A percentile compares a stretch with the other conserved stretches of the same genome.
Conservation (phyloP, 2,329 filamentous ascomycete genomes). For the Geosmithia putterillii region DNA sequence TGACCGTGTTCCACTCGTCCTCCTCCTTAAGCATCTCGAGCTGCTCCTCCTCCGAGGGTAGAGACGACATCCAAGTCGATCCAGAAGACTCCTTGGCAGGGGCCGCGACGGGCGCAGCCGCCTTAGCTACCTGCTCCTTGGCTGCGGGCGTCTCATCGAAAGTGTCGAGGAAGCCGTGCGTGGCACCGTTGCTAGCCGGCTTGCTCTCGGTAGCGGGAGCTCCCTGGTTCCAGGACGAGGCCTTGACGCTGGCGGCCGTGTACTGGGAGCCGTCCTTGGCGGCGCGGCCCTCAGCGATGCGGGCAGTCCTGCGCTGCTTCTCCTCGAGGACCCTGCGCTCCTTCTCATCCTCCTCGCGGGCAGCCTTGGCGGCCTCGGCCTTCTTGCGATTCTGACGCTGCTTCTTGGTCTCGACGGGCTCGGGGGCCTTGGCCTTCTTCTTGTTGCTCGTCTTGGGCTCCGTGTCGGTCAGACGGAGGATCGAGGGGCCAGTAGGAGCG, state of each 20-base stretch:
- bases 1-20: conserved; percentile 50
- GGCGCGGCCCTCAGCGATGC: conserved; percentile 69
- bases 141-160: conserved; percentile 25
- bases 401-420: conserved; percentile 79
- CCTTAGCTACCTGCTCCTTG: conserved; percentile 5
- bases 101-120: conserved; percentile 17
- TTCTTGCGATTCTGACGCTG: conserved; percentile 88
- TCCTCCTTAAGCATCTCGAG: conserved; percentile 41
- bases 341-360: conserved; percentile 66
- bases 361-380: conserved; percentile 65
- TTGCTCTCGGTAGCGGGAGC: conserved; percentile 11
- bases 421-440: conserved; percentile 48
- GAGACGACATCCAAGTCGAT: conserved; percentile 32
- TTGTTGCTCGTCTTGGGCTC: conserved; percentile 43
- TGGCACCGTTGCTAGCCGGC: conserved; percentile 13
- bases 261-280: conserved; percentile 67
- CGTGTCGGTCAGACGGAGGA: conserved; percentile 65
- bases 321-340: conserved; percentile 66
- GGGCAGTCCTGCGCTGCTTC: conserved; percentile 70
- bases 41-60: conserved; percentile 52
- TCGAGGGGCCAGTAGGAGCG: conserved; percentile 51
- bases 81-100: conserved; percentile 13
- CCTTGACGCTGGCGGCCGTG: conserved; percentile 21
- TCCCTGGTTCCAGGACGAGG: conserved; percentile 30
- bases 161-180: conserved; percentile 44